A percentile compares a stretch with the other conserved stretches of the same genome.
phyloP scores from a whole-genome alignment of 1,139 yeast genomes.

The Debaryomyces udenii region DNA sequence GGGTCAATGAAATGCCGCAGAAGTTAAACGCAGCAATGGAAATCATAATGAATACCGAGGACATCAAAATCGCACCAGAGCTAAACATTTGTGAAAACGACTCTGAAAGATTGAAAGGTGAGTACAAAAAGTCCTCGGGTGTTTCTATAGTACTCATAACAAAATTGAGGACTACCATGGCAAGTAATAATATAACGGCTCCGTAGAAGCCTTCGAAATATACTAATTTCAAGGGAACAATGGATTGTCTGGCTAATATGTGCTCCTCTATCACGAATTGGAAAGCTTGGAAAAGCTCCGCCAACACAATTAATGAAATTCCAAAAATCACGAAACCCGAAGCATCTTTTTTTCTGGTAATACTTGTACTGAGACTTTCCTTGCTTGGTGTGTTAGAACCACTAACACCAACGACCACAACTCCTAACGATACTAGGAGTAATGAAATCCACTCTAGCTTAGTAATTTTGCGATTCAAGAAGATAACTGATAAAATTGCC shows the following conservation, averaged over 20 bases:
- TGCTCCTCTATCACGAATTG: slow-evolving; percentile 83
- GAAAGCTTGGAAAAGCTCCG: slow-evolving; percentile 68
- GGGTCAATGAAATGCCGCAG: slow-evolving; percentile 73
- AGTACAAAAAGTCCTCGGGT: slow-evolving; percentile 37
- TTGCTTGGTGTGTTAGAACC: slow-evolving; percentile 42
- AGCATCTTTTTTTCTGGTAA: slow-evolving; percentile 17
- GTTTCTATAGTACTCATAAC: slow-evolving; percentile 39
- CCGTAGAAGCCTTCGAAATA: slow-evolving; percentile 81
- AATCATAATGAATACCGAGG: slow-evolving; percentile 68
- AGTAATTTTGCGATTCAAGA: slow-evolving; percentile 58
- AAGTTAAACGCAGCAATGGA: slow-evolving; percentile 75
- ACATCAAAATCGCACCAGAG: slow-evolving; percentile 42
- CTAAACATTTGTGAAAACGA: slow-evolving; percentile 55
- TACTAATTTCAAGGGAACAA: slow-evolving; percentile 68
- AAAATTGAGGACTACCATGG: slow-evolving; percentile 48
- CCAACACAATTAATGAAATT: slow-evolving; percentile 58
- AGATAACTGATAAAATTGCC: slow-evolving; percentile 68
- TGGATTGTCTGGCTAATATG: slow-evolving; percentile 53
- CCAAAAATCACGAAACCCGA: slow-evolving; percentile 49
- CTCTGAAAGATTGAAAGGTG: slow-evolving; percentile 60
- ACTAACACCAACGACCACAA: slow-evolving; percentile 72
- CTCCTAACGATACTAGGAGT: slow-evolving; percentile 63
- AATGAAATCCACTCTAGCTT: slow-evolving; percentile 72
- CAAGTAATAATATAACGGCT: slow-evolving; percentile 43
- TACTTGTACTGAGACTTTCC: slow-evolving; percentile 16